Conservation (phyloP, 2,329 filamentous ascomycete genomes). For the Aspergillus sp. region DNA sequence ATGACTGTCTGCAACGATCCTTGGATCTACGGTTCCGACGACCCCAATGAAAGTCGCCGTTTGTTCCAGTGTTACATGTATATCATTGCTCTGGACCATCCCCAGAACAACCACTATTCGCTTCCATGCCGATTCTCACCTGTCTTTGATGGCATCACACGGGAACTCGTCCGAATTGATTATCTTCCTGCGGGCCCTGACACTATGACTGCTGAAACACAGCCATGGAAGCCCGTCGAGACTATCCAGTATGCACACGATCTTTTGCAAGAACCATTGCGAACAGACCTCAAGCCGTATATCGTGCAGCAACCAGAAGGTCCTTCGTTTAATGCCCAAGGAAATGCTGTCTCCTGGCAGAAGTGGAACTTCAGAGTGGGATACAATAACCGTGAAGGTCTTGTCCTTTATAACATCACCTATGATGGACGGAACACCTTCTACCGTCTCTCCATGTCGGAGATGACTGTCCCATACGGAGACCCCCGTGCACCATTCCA, state of each 20-base stretch:
- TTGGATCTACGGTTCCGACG: constrained; percentile 63
- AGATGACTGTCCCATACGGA: constrained; percentile 56
- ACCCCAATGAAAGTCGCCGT: constrained; percentile 33
- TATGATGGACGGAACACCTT: constrained; percentile 61
- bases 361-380: constrained; percentile 61
- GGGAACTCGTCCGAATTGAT: constrained; percentile 66
- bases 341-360: constrained; percentile 59
- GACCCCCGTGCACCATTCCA: constrained; percentile 65
- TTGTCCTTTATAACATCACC: constrained; percentile 64
- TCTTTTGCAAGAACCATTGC: constrained; percentile 60
- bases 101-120: constrained; percentile 34
- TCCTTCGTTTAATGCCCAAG: constrained; percentile 56
- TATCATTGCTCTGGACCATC: constrained; percentile 28
- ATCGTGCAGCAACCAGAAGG: constrained; percentile 63
- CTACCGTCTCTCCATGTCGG: constrained; percentile 62
- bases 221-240: constrained; percentile 53
- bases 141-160: constrained; percentile 54
- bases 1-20: constrained; percentile 55
- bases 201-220: constrained; percentile 51
- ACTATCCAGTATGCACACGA: constrained; percentile 57
- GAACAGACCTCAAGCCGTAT: constrained; percentile 61
- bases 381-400: constrained; percentile 61
- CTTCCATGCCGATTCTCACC: constrained; percentile 33
- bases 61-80: constrained; percentile 40
- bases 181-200: constrained; percentile 63